Evolutionary conservation across 192 early-diverging fungal genomes (phyloP), one percentile per base, ranked within the genome.

Genomic region (Nowakowskiella sp.): DNA sequence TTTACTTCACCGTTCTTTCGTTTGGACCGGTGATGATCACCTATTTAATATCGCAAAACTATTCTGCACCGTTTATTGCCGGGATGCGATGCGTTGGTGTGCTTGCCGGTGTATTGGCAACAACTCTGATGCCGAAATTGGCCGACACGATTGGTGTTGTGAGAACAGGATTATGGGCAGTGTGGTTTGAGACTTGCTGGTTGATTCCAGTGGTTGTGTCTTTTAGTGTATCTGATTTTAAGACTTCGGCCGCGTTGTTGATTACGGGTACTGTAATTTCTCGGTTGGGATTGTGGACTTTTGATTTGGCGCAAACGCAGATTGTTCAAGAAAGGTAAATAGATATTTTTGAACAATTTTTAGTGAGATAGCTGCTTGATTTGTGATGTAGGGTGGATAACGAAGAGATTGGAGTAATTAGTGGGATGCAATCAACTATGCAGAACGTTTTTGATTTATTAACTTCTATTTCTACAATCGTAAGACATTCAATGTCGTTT

Each of bases 241-340:
- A 47, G 1, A 36, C n/a, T 31, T 23, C 2, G 8, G 42, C 16
- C 3, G 25, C 19, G 0, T 28, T 74, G 60, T 45, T 74, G 27
- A 60, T 74, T 43, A 59, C 21, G 8, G 68, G 72, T 6, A 57
- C 58, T 5, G 51, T 44, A 10, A 22, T 57, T 24, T 67, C 65
- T 4, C 44, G 72, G 7, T 63, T 63, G 32, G 72, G 72, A 7
- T 54, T 74, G 50, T 74, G 72, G 72, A 30, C 47, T 1, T 74
- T 74, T 66, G 72, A 74, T 47, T 27, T 74, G 53, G 47, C 47
- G 0, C 61, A 74, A 51, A 67, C 39, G 53, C 72, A 74, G 55
- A 55, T 74, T 10, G 23, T 74, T 44, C 73, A 75, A 39, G 62
- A 71, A 32, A 59, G 58, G 64, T 65, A 29, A 22, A 49, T 2